phyloP scores from a whole-genome alignment of 805 yeast genomes.

The Pichia heedii region DNA sequence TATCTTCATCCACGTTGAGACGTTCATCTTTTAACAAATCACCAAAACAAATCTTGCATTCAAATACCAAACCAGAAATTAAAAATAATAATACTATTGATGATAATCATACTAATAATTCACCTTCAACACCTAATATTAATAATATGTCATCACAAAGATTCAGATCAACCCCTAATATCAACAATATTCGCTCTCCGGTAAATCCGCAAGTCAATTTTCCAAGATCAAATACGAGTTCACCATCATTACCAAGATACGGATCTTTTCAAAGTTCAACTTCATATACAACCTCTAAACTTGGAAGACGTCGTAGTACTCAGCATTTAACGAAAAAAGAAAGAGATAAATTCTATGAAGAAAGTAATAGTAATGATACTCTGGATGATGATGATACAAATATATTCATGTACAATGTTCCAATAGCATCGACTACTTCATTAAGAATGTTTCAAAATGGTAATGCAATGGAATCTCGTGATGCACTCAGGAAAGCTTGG shows the following conservation, averaged over 20 bases:
- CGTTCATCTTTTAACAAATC: not conserved
- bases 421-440: constrained; percentile 33
- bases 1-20: constrained; percentile 1
- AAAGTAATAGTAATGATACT: constrained; percentile 21
- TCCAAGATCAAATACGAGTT: constrained; percentile 4
- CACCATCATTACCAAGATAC: not conserved
- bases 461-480: constrained; percentile 12
- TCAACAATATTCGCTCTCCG: not conserved
- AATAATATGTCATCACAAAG: constrained; percentile 1
- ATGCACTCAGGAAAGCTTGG: constrained; percentile 21
- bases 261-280: not conserved
- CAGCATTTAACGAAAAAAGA: constrained; percentile 19
- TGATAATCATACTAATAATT: no score
- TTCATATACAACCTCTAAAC: constrained; percentile 1
- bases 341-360: constrained; percentile 24
- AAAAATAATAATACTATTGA: not conserved
- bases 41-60: not conserved
- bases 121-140: no score
- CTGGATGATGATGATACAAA: constrained; percentile 31
- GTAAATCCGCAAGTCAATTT: not conserved
- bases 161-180: constrained; percentile 6
- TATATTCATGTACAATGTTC: constrained; percentile 43
- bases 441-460: constrained; percentile 21
- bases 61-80: not conserved
- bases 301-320: constrained; percentile 5